These are phyloP conservation scores for Omphalotus olearius DNA, from an alignment of 1,284 basidiomycete species.

Conservation along the genomic window DNA sequence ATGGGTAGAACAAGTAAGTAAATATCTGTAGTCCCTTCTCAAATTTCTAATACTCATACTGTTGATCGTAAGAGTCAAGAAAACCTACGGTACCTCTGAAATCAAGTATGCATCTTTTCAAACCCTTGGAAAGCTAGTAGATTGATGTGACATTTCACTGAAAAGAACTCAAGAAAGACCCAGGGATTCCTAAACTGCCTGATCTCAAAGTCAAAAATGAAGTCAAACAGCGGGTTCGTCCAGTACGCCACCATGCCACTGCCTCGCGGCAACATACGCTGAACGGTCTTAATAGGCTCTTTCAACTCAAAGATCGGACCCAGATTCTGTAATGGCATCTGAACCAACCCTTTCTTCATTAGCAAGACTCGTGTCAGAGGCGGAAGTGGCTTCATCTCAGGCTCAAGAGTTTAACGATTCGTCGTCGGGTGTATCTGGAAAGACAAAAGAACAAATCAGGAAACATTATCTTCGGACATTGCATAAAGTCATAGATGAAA, in stretches of 20 bases:
- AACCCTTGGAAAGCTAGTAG: neutral
- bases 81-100: slow-evolving; percentile 47
- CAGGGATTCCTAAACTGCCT: slow-evolving; percentile 74
- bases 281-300: slow-evolving; percentile 3
- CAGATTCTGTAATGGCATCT: slow-evolving; percentile 66
- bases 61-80: slow-evolving; percentile 30
- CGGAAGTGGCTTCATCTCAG: slow-evolving; percentile 22
- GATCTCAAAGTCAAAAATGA: slow-evolving; percentile 60
- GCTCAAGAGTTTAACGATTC: slow-evolving; percentile 26
- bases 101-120: slow-evolving; percentile 40
- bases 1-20: slow-evolving; percentile 60
- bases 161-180: slow-evolving; percentile 77
- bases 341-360: slow-evolving; percentile 66
- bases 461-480: slow-evolving; percentile 72
- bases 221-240: slow-evolving; percentile 42
- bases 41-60: slow-evolving; percentile 5
- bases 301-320: slow-evolving; percentile 29
- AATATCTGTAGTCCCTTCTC: neutral
- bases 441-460: slow-evolving; percentile 64
- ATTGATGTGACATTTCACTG: neutral
- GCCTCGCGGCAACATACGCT: slow-evolving; percentile 12
- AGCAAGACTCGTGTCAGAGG: slow-evolving; percentile 37
- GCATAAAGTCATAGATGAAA: slow-evolving; percentile 90
- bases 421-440: slow-evolving; percentile 29
- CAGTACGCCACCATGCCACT: slow-evolving; percentile 23